Evolutionary conservation across 1,284 basidiomycete genomes (phyloP), one percentile per base, ranked within the genome.

Genomic region (Cutaneotrichosporon mucoides): DNA sequence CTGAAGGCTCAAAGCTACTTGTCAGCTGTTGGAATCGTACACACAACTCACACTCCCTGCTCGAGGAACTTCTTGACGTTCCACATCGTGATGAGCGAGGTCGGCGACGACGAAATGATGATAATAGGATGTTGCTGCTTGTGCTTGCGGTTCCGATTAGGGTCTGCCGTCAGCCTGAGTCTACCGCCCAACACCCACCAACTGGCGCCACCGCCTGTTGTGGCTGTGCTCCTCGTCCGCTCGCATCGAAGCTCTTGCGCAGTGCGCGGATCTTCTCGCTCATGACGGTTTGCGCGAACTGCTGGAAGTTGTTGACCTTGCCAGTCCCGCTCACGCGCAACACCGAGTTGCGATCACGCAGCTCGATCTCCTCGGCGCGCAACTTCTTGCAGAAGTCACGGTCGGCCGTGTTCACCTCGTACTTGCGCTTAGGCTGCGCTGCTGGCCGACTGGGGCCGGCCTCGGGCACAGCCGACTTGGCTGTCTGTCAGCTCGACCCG

Each of bases 41-140:
- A 16, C 53, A 16, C 10, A 6, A 79, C 86, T 69, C 79, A 93
- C 84, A 86, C 80, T 2, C 92, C 86, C 70, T 97, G 90, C 79
- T 97, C 91, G 13, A 99, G 79, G 76, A 98, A 95, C 48, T 84
- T 84, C 75, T 91, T 91, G 61, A 98, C 92, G 75, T 99, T 99
- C 84, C 94, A 88, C 92, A 99, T 96, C 5, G 92, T 97, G 71
- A 99, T 86, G 56, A 99, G 84, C 7, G 93, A 87, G 0, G 94
- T 97, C 0, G 93, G 93, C 1, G 91, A 93, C 0, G 92, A 96
- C 0, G 93, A 95, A 42, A 99, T 92, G 78, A 98, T 88, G 74
- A 98, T 94, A 72, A 99, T 98, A 0, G 94, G 94, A 76, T 88
- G 86, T 7, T 52, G 55, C 11, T 70, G 69, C 54, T 66, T 66